phyloP scores from a whole-genome alignment of 2,329 filamentous ascomycete genomes.

The Claviceps fusiformis region DNA sequence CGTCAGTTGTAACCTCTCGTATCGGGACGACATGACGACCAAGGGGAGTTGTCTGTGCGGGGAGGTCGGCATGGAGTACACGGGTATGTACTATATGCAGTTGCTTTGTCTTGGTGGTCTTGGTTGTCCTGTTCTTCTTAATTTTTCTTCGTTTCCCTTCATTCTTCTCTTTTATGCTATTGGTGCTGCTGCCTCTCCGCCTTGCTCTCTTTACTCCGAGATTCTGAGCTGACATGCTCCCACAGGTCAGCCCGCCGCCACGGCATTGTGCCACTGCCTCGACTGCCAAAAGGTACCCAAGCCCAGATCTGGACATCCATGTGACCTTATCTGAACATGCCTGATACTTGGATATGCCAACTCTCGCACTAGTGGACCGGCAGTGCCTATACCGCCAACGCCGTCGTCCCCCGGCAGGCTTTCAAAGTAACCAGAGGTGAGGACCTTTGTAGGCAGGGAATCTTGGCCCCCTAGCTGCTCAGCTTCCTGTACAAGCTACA shows the following conservation, averaged over 20 bases:
- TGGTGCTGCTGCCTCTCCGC: no score
- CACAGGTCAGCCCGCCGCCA: slow-evolving; percentile 25
- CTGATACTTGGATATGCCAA: neutral
- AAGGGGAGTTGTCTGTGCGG: slow-evolving; percentile 25
- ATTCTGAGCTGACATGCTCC: neutral
- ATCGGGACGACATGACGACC: slow-evolving; percentile 7
- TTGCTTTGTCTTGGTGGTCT: neutral
- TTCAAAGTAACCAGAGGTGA: slow-evolving; percentile 38
- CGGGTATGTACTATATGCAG: slow-evolving; percentile 11
- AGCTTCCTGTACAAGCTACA: no score
- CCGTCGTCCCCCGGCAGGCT: slow-evolving; percentile 29
- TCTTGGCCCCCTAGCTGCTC: no score
- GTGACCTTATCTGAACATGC: no score
- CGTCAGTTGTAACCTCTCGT: no score
- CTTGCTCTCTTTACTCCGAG: no score
- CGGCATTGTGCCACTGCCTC: slow-evolving; percentile 37
- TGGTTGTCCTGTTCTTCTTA: neutral
- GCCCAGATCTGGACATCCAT: no score
- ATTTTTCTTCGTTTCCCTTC: neutral
- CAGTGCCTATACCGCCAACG: slow-evolving; percentile 40
- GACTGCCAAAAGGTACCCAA: slow-evolving; percentile 39
- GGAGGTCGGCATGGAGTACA: slow-evolving; percentile 20
- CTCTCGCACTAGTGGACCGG: slow-evolving; percentile 29
- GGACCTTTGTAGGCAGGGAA: no score
- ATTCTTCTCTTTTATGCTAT: neutral